Base-by-base conservation (phyloP, 371 early-diverging fungal genomes). In the Mucor plumbeus region DNA sequence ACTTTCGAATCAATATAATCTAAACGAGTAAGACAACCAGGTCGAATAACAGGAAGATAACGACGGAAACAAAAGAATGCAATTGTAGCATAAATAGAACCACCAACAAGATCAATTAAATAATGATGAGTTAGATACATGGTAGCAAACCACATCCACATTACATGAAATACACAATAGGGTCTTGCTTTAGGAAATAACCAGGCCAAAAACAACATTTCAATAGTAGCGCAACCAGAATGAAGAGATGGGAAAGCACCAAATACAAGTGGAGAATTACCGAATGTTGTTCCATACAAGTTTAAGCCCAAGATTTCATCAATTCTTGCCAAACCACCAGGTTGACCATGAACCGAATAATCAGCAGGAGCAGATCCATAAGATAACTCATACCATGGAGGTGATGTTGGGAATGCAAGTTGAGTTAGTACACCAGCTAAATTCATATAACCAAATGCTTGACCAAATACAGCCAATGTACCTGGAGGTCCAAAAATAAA, bases 41-140 rank as follows among this genome's bases (percentile, higher is more conserved):
- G 73, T 5, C 81, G 77, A 63, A 75, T 77, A 10, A 21, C 43
- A 3, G 85, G 85, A 10, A 84, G 63, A 38, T 63, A 76, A 7
- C 40, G 68, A 19, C 68, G 73, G 53, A 77, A 78, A 35, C 81
- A 71, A 67, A 81, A 82, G 65, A 85, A 89, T 3, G 87, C 80
- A 10, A 83, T 73, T 7, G 86, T 73, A 3, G 92, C 87, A 68
- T 88, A 90, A 13, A 87, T 77, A 15, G 84, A 83, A 4, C 92
- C 92, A 36, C 87, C 90, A 7, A 90, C 83, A 35, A 92, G 73
- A 75, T 92, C 92, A 50, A 89, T 85, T 67, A 91, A 78, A 62
- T 90, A 92, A 63, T 92, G 91, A 68, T 92, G 92, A 4, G 86
- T 86, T n/a, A 91, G 72, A 71, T 92, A 92, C 87, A 92, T 88